phyloP scores from a whole-genome alignment of 2,329 filamentous ascomycete species.

The Didymella keratinophila region DNA sequence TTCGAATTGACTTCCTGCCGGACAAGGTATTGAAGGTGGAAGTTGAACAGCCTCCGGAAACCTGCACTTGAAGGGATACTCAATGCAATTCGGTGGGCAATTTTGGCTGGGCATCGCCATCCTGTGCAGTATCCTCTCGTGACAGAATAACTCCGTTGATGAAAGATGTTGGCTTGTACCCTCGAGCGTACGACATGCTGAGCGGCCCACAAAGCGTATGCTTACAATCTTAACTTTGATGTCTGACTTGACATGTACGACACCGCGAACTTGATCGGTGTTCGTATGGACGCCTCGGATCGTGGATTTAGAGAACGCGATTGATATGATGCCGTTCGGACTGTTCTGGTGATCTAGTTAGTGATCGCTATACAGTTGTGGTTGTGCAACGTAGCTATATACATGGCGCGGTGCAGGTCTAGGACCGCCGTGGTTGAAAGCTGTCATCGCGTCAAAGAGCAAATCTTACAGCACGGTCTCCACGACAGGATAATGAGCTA shows the following conservation, averaged over 20 bases:
- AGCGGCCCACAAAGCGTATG: slow-evolving; percentile 29
- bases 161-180: slow-evolving; percentile 26
- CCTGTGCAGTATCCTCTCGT: slow-evolving; percentile 18
- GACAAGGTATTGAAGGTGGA: slow-evolving; percentile 19
- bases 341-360: slow-evolving; percentile 30
- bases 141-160: slow-evolving; percentile 24
- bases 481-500: slow-evolving; percentile 68
- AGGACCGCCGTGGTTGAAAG: background rate
- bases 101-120: slow-evolving; percentile 22
- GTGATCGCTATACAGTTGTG: slow-evolving; percentile 30
- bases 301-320: slow-evolving; percentile 28
- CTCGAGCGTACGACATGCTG: slow-evolving; percentile 28
- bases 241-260: slow-evolving; percentile 27
- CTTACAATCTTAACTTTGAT: slow-evolving; percentile 26
- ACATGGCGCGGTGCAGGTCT: slow-evolving; percentile 21
- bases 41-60: slow-evolving; percentile 30
- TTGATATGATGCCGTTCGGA: slow-evolving; percentile 27
- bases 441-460: slow-evolving; percentile 54
- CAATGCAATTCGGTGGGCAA: slow-evolving; percentile 26
- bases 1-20: slow-evolving; percentile 23
- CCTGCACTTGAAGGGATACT: slow-evolving; percentile 36
- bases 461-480: slow-evolving; percentile 64
- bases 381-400: slow-evolving; percentile 28
- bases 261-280: slow-evolving; percentile 32
- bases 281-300: slow-evolving; percentile 30